Evolutionary conservation across 768 basidiomycete species (phyloP), one percentile per base, ranked within the genome.

Genomic region (Gloeostereum incarnatum): DNA sequence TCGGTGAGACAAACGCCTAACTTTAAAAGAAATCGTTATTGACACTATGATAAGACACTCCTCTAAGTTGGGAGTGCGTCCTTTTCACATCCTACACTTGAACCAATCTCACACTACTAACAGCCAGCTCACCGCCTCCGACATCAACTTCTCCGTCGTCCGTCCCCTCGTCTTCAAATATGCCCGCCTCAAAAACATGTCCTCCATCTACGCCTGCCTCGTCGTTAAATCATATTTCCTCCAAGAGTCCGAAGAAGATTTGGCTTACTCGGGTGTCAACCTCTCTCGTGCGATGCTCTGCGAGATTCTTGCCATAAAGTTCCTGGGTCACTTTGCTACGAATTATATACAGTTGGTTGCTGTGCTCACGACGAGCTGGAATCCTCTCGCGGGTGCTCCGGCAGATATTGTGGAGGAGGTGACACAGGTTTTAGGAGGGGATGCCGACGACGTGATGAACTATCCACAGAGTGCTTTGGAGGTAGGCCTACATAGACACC

Each of bases 241-340:
- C 13, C 4, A 11, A 7, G 70, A 78, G 34, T 71, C 78, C 3
- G 75, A 75, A 18, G 65, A 68, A 2, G 79, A 92, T 48, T 66
- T 96, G 32, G 86, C 87, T 10, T 81, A 81, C 59, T 72, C 87
- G 6, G 75, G 71, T 11, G 36, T 48, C 11, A 46, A 42, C 14
- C 11, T 27, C 37, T 62, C 77, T 7, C 66, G 83, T 27, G 92
- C 90, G 3, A 78, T 69, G 21, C 68, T 93, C 7, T 93, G 89
- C 58, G 90, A 96, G 54, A 74, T 96, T 11, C 58, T 96, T 14
- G 90, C 93, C 6, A 78, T 89, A 65, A 96, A 96, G 51, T 72
- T 93, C 17, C 66, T 92, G 8, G 75, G 71, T 16, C 69, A 70
- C 22, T 92, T 86, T 50, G 79, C 85, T 1, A 71, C 71, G 4